phyloP scores from a whole-genome alignment of 2,329 filamentous ascomycete genomes.

The Xylariaceae sp. region DNA sequence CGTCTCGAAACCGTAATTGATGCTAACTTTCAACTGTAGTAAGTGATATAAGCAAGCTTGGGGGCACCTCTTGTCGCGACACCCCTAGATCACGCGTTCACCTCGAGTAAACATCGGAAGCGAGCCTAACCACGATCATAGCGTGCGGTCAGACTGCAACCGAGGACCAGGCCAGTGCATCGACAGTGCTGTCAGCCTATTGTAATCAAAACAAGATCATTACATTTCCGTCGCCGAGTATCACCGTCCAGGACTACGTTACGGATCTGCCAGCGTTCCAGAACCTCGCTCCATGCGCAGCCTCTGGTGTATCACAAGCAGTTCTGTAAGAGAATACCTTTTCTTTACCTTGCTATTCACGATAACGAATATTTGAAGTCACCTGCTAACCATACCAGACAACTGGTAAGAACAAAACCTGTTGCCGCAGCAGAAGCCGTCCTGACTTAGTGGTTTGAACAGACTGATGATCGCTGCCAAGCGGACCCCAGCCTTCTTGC shows the following conservation, averaged over 20 bases:
- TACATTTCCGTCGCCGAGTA: slow-evolving; percentile 39
- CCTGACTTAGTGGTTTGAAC: slow-evolving; percentile 14
- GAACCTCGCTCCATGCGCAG: slow-evolving; percentile 41
- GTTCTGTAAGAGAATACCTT: slow-evolving; percentile 31
- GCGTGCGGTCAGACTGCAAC: slow-evolving; percentile 43
- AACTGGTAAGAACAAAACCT: slow-evolving; percentile 26
- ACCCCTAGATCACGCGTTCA: not conserved
- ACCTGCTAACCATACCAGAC: slow-evolving; percentile 19
- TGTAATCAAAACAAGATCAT: slow-evolving; percentile 39
- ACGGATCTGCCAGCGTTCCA: slow-evolving; percentile 42
- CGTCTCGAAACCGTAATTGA: not conserved
- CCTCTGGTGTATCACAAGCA: slow-evolving; percentile 34
- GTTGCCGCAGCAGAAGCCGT: not conserved
- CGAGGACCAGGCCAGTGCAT: slow-evolving; percentile 44
- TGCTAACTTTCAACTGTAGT: slow-evolving; percentile 5
- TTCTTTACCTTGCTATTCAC: not conserved
- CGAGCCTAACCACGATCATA: slow-evolving; percentile 6
- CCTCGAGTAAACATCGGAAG: not conserved
- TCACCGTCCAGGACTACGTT: slow-evolving; percentile 42
- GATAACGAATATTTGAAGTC: not conserved
- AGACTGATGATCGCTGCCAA: slow-evolving; percentile 35
- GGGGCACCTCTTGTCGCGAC: not conserved
- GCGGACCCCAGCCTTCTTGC: slow-evolving; percentile 38
- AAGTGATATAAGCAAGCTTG: slow-evolving; percentile 8
- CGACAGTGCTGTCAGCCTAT: slow-evolving; percentile 41